Conservation (phyloP, 2,329 filamentous ascomycete genomes). For the Calonectria multiphialidica region DNA sequence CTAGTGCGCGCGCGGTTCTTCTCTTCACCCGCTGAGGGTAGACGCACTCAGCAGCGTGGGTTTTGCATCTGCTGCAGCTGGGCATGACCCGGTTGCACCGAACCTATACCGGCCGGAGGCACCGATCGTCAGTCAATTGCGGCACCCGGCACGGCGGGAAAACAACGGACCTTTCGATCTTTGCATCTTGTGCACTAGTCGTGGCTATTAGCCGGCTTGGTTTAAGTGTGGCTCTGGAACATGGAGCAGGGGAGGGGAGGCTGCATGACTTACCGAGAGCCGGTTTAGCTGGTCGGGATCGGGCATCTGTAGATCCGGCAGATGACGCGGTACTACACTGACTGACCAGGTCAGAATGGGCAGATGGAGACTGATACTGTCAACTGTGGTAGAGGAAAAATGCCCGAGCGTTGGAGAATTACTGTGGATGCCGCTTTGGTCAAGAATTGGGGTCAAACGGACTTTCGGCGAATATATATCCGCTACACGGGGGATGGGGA, state of each 20-base stretch:
- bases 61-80: conserved; percentile 42
- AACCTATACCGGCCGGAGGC: conserved; percentile 25
- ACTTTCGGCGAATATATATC: conserved; percentile 18
- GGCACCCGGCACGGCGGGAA: not conserved
- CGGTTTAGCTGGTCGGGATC: conserved; percentile 39
- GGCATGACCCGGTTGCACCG: conserved; percentile 47
- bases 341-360: conserved; percentile 1
- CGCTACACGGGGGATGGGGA: not conserved
- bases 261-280: conserved; percentile 36
- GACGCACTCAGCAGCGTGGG: conserved; percentile 41
- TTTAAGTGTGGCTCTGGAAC: not conserved
- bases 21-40: conserved; percentile 45
- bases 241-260: conserved; percentile 12
- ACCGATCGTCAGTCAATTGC: not conserved
- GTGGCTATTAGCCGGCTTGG: not conserved
- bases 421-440: not conserved
- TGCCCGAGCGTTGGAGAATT: conserved; percentile 1
- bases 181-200: conserved; percentile 43
- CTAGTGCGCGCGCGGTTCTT: conserved; percentile 31
- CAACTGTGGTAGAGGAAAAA: not conserved
- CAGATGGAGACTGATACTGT: not conserved
- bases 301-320: conserved; percentile 17
- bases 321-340: not conserved
- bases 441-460: conserved; percentile 3
- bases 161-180: conserved; percentile 38